Conservation (phyloP, 345 rosid species). For the Gossypium stocksii region DNA sequence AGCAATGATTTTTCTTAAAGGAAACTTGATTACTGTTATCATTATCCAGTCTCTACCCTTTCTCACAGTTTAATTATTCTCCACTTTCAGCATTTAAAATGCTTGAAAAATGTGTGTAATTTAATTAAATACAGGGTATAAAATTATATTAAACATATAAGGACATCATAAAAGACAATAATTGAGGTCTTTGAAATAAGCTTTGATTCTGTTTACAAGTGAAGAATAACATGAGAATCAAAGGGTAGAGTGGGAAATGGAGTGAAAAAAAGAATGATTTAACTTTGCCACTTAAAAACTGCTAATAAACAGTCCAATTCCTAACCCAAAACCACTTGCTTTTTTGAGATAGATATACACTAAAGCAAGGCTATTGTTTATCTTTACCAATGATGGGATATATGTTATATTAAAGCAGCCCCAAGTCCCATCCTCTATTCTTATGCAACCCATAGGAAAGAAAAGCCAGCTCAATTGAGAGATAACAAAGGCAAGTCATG, state of each 20-base stretch:
- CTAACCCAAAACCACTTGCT: slow-evolving; percentile 3
- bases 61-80: not conserved
- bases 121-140: not conserved
- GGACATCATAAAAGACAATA: too few relatives aligned
- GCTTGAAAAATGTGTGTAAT: not conserved
- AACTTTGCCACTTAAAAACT: not conserved
- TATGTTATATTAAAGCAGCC: slow-evolving; percentile 20
- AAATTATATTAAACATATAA: too few relatives aligned
- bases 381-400: slow-evolving; percentile 6
- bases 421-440: slow-evolving; percentile 15
- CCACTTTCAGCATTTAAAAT: not conserved
- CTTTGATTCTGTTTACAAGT: not conserved
- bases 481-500: slow-evolving; percentile 30
- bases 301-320: not conserved
- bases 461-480: slow-evolving; percentile 19
- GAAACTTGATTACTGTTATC: slow-evolving; percentile 33
- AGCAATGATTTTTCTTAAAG: slow-evolving; percentile 28
- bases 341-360: not conserved
- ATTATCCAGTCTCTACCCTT: slow-evolving; percentile 12
- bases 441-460: slow-evolving; percentile 18
- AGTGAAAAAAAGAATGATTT: not conserved
- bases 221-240: slow-evolving; percentile 4
- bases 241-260: slow-evolving; percentile 22
- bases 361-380: slow-evolving; percentile 1
- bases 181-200: too few relatives aligned